Base-by-base conservation (phyloP, 176 grass and related monocot genomes). In the Cymbopogon citratus region DNA sequence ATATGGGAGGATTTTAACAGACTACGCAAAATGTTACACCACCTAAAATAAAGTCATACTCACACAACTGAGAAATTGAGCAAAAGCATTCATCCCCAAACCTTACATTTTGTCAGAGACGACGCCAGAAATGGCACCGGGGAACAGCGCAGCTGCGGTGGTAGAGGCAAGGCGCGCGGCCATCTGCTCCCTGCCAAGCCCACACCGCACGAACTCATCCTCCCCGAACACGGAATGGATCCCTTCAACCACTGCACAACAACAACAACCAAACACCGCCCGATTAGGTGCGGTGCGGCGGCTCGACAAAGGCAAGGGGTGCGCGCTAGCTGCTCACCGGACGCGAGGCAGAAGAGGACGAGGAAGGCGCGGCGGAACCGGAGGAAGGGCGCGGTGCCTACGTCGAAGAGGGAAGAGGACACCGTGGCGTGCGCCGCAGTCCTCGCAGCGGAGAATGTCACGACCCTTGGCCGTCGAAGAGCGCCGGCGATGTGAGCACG, bases 301-400 rank as follows among this genome's bases (percentile, higher is more conserved):
- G 67, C 34, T 33, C 49, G 8, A 62, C 16, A 36, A 14, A 41
- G 18, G 56, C 34, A 33, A 21, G 36, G 12, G 71, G 66, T 46
- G 10, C 28, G 31, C 33, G 66, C 11, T 24, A 70, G 57, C 19
- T 2, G 25, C 29, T 60, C 60, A 98, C 96, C 96, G 69, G 96
- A 90, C 31, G 91, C 96, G 40, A 95, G 69, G 27, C 85, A 86
- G 86, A 95, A 95, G 79, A 99, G 69, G 34, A 91, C 38, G 27
- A 99, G 86, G 83, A 99, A 93, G 33, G 84, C 45, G 63, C 84
- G 88, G 67, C 92, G 96, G 82, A 99, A 93, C 19, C 91, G 91
- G 73, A 88, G 61, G 74, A 95, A 99, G 11, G 88, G 84, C 0
- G 35, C 43, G 6, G 74, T 1, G 67, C 74, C 87, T 16, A 75